Percentiles rank a stretch among this genome's conserved stretches.
These are phyloP conservation scores for Limonium bicolor DNA, from an alignment of 148 eudicot species.

Conservation along the genomic window DNA sequence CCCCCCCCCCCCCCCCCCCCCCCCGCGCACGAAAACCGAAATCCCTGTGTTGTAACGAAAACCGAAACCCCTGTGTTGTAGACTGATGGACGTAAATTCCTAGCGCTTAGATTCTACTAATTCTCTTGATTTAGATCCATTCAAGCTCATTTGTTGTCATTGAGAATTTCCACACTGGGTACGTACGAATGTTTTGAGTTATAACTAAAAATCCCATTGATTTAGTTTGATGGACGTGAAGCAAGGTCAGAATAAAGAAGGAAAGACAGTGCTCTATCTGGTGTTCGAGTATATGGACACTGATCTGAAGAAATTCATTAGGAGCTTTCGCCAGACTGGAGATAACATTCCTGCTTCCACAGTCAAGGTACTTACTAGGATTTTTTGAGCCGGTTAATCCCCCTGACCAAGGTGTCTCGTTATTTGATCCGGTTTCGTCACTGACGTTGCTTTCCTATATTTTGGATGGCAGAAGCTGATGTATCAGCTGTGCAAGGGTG, in stretches of 20 bases:
- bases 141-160: neutral
- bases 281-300: constrained; percentile 98
- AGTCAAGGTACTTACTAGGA: constrained; percentile 34
- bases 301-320: constrained; percentile 81
- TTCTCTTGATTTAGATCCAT: neutral
- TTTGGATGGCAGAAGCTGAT: constrained; percentile 53
- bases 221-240: constrained; percentile 85
- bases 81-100: neutral
- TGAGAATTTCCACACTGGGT: neutral
- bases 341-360: constrained; percentile 37
- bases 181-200: neutral
- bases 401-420: neutral
- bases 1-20: no score
- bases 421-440: neutral
- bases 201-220: neutral
- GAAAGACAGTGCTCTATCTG: constrained; percentile 82
- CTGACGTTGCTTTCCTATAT: neutral
- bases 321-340: constrained; percentile 49
- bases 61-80: neutral
- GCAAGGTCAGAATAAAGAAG: constrained; percentile 91
- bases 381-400: neutral
- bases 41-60: neutral
- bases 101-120: neutral
- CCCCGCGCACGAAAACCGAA: no score
- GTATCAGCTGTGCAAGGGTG: constrained; percentile 96